Base-by-base conservation (phyloP, 2,329 filamentous ascomycete genomes). In the Pyrenophora graminea region DNA sequence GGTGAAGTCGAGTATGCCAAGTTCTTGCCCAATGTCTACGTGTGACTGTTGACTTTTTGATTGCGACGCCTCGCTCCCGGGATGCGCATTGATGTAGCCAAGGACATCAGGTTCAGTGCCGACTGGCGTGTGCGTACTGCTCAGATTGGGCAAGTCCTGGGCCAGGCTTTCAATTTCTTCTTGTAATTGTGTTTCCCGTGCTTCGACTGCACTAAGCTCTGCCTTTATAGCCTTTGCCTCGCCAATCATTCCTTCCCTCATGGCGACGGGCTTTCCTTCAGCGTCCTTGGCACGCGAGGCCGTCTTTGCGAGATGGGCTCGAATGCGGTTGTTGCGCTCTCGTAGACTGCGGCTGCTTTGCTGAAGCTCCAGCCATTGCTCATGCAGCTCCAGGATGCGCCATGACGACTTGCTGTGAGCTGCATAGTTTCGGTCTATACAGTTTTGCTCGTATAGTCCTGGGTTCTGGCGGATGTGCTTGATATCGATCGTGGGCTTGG, bases 1-100 rank as follows among this genome's bases (percentile, higher is more conserved):
- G 4, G 88, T 80, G 68, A 99, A 97, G 76, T 99, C 93, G 44
- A 99, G 80, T n/a, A 99, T 81, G 30, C 87, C 86, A n/a, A 99
- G 83, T 67, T 91, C 85, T 4, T 85, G 80, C 27, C 94, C 94
- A 62, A 99, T 93, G 61, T 93, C 83, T 6, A 94, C 88, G 72
- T 97, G 92, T 0, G 89, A 93, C 36, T 85, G 81, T 82, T 82
- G 86, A 6, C 82, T 75, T 49, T 77, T 75, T 58, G 67, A 71
- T 62, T 52, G 64, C 13, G 55, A 59, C 31, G 58, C 59, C 40
- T 68, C 39, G 59, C 62, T 55, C 25, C 75, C 74, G 9, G 79
- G 86, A 73, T 86, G 81, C 51, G 87, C 81, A 72, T 96, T 95
- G 77, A 97, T 89, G 70, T 91, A 91, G 61, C 80, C 84, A 13